phyloP scores from a whole-genome alignment of 805 yeast species.

The Pichia nanzhaoensis region DNA sequence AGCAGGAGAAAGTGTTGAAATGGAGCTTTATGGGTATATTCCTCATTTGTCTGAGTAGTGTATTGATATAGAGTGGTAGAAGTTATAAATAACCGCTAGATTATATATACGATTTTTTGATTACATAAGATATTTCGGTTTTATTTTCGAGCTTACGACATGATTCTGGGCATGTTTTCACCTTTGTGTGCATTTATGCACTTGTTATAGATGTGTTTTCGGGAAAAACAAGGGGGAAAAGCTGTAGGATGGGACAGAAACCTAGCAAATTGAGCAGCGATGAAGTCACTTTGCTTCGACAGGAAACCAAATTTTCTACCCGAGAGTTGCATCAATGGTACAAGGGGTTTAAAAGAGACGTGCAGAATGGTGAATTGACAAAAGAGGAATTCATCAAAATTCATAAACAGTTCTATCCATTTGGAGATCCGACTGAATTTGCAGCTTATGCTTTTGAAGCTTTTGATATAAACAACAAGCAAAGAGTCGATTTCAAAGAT shows the following conservation, averaged over 20 bases:
- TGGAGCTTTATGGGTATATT: slow-evolving; percentile 59
- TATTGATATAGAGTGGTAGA: slow-evolving; percentile 18
- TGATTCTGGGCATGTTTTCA: too few species aligned
- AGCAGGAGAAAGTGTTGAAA: slow-evolving; percentile 47
- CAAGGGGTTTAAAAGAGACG: slow-evolving; percentile 89
- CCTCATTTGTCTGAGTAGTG: slow-evolving; percentile 44
- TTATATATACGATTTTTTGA: too few species aligned
- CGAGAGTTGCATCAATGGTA: slow-evolving; percentile 98
- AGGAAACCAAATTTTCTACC: slow-evolving; percentile 85
- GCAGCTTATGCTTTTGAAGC: slow-evolving; percentile 83
- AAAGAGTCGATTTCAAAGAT: slow-evolving; percentile 84
- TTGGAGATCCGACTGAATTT: slow-evolving; percentile 93
- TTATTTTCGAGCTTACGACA: too few species aligned
- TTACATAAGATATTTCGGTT: too few species aligned
- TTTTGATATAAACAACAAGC: slow-evolving; percentile 76
- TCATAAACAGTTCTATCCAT: slow-evolving; percentile 95
- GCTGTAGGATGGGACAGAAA: slow-evolving; percentile 80
- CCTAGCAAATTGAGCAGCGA: slow-evolving; percentile 90
- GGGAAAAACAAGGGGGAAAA: not conserved
- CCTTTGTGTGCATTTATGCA: too few species aligned
- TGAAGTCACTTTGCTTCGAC: slow-evolving; percentile 74
- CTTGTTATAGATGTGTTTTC: too few species aligned
- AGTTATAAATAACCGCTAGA: too few species aligned
- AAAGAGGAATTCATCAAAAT: slow-evolving; percentile 86
- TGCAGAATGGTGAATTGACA: slow-evolving; percentile 83